Conservation (phyloP, 176 grass and related monocot species). For the Avena eriantha region DNA sequence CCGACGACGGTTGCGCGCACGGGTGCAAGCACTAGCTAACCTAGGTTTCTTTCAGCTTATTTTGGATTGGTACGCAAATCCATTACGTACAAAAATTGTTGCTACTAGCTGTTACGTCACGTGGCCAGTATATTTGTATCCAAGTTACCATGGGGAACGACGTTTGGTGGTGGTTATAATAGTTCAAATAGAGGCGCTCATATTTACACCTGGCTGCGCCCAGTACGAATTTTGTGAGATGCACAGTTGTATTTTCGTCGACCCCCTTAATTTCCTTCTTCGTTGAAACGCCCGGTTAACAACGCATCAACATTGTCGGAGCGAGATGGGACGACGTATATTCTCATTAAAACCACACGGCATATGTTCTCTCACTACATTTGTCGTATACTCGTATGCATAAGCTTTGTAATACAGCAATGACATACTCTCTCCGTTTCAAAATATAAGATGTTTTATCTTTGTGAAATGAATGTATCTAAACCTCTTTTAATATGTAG, state of each 20-base stretch:
- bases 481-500: too few relatives aligned
- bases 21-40: constrained; percentile 56
- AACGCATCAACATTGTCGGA: neutral
- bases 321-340: neutral
- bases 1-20: constrained; percentile 28
- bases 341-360: neutral
- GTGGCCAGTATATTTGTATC: neutral
- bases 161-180: neutral
- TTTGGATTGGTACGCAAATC: neutral
- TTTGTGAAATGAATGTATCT: too few relatives aligned
- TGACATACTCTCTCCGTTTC: too few relatives aligned
- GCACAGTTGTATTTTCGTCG: too few relatives aligned
- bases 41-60: neutral
- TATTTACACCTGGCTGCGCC: neutral
- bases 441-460: too few relatives aligned
- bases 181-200: neutral
- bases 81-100: neutral
- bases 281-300: neutral
- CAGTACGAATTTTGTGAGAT: too few relatives aligned
- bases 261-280: too few relatives aligned
- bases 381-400: neutral
- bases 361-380: neutral
- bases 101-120: neutral
- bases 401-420: too few relatives aligned
- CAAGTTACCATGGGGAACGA: neutral